These are phyloP conservation scores for Paramecium pentaurelia DNA, from an alignment of 73 alveolate genomes.

Conservation along the genomic window DNA sequence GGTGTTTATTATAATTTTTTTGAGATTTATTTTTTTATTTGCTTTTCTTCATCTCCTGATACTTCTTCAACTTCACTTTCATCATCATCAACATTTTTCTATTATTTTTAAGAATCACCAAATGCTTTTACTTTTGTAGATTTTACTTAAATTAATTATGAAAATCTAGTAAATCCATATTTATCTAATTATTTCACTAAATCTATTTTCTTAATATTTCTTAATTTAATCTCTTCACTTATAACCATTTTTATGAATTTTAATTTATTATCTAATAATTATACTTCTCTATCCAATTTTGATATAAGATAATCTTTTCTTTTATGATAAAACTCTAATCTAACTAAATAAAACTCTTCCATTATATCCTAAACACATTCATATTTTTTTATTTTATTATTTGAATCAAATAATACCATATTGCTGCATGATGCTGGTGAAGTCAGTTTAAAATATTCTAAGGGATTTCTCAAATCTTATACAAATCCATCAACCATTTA, in stretches of 20 bases:
- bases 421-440: slow-evolving; percentile 76
- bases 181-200: slow-evolving; percentile 55
- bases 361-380: slow-evolving; percentile 82
- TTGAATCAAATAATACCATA: slow-evolving; percentile 90
- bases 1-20: slow-evolving; percentile 25
- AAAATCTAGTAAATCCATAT: slow-evolving; percentile 51
- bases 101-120: slow-evolving; percentile 32
- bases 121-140: slow-evolving; percentile 29
- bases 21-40: slow-evolving; percentile 47
- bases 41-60: slow-evolving; percentile 51
- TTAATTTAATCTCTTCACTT: slow-evolving; percentile 81
- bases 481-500: slow-evolving; percentile 59
- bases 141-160: slow-evolving; percentile 23
- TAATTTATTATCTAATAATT: slow-evolving; percentile 86
- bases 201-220: slow-evolving; percentile 67
- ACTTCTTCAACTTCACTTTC: not conserved
- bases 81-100: slow-evolving; percentile 47
- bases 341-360: slow-evolving; percentile 87
- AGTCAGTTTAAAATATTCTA: slow-evolving; percentile 83
- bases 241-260: slow-evolving; percentile 89
- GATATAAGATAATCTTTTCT: slow-evolving; percentile 95
- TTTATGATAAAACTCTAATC: slow-evolving; percentile 84
- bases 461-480: slow-evolving; percentile 71
- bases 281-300: slow-evolving; percentile 91
- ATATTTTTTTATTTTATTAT: slow-evolving; percentile 84